These are phyloP conservation scores for Hypoxylon intermedium DNA, from an alignment of 495 filamentous ascomycete genomes.

Conservation along the genomic window DNA sequence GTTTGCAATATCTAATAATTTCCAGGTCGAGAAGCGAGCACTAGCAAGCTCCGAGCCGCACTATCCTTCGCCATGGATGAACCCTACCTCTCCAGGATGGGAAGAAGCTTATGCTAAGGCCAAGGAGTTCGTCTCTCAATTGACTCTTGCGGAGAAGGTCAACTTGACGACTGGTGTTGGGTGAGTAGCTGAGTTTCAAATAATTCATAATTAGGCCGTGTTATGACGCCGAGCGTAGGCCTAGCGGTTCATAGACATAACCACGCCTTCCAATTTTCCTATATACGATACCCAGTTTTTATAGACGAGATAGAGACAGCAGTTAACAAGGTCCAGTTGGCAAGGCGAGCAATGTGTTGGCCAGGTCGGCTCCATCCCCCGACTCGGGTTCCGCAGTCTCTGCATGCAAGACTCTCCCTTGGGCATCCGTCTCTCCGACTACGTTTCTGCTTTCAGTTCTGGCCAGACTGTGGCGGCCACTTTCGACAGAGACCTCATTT, in stretches of 20 bases:
- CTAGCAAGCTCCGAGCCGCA: constrained; percentile 59
- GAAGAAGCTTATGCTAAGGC: constrained; percentile 78
- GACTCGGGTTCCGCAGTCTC: constrained; percentile 79
- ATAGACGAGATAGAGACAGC: neutral
- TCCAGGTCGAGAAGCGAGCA: constrained; percentile 26
- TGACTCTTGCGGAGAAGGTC: constrained; percentile 89
- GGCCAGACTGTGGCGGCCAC: constrained; percentile 85
- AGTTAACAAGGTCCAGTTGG: constrained; percentile 65
- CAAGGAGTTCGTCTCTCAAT: constrained; percentile 76
- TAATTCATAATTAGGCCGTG: too few relatives aligned
- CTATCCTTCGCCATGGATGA: constrained; percentile 88
- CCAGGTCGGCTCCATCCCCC: constrained; percentile 70
- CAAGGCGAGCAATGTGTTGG: constrained; percentile 79
- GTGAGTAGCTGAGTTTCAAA: too few relatives aligned
- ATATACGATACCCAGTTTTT: too few relatives aligned
- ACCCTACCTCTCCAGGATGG: constrained; percentile 74
- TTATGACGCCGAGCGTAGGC: too few relatives aligned
- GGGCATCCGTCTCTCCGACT: constrained; percentile 79
- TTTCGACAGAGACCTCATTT: constrained; percentile 73
- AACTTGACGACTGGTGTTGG: constrained; percentile 90
- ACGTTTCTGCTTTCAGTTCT: constrained; percentile 79
- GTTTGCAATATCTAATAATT: constrained; percentile 24
- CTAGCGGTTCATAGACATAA: too few relatives aligned
- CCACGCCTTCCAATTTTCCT: too few relatives aligned
- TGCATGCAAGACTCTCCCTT: constrained; percentile 93